These are phyloP conservation scores for Hirsutella thompsonii DNA, from an alignment of 2,329 filamentous ascomycete genomes.

Conservation along the genomic window DNA sequence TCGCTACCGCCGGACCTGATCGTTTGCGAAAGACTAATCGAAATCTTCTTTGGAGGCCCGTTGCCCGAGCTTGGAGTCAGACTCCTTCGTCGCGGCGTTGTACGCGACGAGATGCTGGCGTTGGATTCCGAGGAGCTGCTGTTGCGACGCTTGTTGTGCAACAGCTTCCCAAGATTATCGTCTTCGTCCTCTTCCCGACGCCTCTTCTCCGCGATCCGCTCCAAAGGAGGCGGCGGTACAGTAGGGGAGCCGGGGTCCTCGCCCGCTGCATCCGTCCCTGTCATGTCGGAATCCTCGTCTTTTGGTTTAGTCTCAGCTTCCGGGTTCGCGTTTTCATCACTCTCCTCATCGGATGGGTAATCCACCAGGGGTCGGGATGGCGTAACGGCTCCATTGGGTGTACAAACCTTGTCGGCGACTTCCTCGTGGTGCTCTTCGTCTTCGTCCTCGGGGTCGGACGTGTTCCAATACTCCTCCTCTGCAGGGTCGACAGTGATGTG, in stretches of 20 bases:
- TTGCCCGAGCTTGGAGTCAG: constrained; percentile 27
- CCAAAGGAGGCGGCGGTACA: constrained; percentile 44
- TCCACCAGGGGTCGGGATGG: constrained; percentile 69
- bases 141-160: constrained; percentile 49
- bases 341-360: constrained; percentile 87
- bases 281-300: constrained; percentile 18
- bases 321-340: constrained; percentile 40
- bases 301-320: constrained; percentile 23
- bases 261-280: constrained; percentile 13
- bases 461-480: constrained; percentile 91
- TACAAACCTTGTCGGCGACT: constrained; percentile 17
- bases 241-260: constrained; percentile 1
- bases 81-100: constrained; percentile 22
- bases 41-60: constrained; percentile 37
- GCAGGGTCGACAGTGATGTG: constrained; percentile 61
- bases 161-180: constrained; percentile 77
- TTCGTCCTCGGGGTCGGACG: constrained; percentile 76
- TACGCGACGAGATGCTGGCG: constrained; percentile 19
- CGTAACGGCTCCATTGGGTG: constrained; percentile 49
- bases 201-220: constrained; percentile 78
- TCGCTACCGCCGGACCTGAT: constrained; percentile 25
- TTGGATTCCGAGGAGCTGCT: constrained; percentile 37
- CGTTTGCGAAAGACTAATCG: constrained; percentile 41
- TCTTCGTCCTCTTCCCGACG: constrained; percentile 83
- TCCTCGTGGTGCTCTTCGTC: constrained; percentile 25